A percentile compares a stretch with the other conserved stretches of the same genome.
These are phyloP conservation scores for Salix exigua DNA, from an alignment of 345 rosid genomes.

Conservation along the genomic window DNA sequence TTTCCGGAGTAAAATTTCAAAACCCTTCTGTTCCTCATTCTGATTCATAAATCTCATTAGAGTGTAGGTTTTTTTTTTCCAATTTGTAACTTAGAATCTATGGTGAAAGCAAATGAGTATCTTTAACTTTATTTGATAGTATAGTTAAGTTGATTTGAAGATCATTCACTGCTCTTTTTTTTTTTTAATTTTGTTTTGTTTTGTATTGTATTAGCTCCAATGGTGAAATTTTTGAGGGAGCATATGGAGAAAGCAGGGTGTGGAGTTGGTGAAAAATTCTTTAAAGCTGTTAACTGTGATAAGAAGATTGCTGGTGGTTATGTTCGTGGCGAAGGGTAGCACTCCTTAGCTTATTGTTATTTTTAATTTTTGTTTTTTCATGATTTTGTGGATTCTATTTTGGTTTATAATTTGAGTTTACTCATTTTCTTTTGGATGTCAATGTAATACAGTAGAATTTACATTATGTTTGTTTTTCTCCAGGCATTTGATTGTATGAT, in stretches of 20 bases:
- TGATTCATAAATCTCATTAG: neutral
- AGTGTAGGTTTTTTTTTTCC: slow-evolving; percentile 24
- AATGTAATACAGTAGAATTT: neutral
- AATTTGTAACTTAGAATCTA: neutral
- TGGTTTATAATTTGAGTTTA: neutral
- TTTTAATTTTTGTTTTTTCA: neutral
- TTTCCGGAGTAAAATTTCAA: slow-evolving; percentile 40
- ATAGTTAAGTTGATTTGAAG: neutral
- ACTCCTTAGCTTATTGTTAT: neutral
- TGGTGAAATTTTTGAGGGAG: slow-evolving; percentile 78
- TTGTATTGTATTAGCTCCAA: slow-evolving; percentile 53
- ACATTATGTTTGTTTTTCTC: neutral
- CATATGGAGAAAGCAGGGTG: slow-evolving; percentile 87
- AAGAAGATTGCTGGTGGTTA: slow-evolving; percentile 56
- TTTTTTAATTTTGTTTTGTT: neutral
- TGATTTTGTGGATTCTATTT: neutral
- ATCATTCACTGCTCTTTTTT: neutral
- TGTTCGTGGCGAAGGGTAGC: slow-evolving; percentile 58
- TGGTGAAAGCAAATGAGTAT: neutral
- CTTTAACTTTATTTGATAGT: neutral
- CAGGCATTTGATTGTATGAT: neutral
- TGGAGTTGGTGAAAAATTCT: slow-evolving; percentile 61
- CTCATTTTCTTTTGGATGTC: neutral
- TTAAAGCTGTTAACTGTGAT: slow-evolving; percentile 64
- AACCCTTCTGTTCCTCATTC: neutral